Conservation (phyloP, 2,329 filamentous ascomycete genomes). For the Fusarium sp. region DNA sequence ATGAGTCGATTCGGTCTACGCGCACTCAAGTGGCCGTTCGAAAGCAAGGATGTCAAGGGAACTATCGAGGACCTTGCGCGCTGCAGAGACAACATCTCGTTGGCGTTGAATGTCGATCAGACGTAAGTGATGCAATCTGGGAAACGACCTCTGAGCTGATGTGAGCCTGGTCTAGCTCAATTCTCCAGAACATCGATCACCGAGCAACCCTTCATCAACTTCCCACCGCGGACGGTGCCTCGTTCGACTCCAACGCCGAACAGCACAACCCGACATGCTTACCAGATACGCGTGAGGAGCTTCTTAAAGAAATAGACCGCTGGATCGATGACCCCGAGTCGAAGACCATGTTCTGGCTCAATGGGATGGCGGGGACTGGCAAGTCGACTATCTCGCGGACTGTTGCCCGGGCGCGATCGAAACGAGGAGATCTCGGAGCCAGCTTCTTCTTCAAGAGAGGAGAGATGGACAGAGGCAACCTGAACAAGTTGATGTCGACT, state of each 20-base stretch:
- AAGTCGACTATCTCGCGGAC: conserved; percentile 58
- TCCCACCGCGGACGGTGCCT: conserved; percentile 30
- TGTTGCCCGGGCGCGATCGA: conserved; percentile 53
- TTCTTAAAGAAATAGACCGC: conserved; percentile 45
- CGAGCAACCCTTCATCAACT: background rate
- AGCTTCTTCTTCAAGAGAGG: conserved; percentile 62
- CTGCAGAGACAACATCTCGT: background rate
- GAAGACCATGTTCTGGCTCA: conserved; percentile 55
- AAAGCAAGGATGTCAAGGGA: background rate
- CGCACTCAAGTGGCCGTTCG: conserved; percentile 43
- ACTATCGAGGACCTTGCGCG: background rate
- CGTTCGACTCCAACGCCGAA: conserved; percentile 55
- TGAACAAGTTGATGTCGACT: conserved; percentile 56
- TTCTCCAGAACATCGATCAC: background rate
- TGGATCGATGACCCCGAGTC: conserved; percentile 30
- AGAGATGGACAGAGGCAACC: conserved; percentile 54
- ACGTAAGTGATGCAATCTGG: background rate
- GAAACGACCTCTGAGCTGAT: background rate
- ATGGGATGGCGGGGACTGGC: conserved; percentile 57
- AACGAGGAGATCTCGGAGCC: conserved; percentile 43
- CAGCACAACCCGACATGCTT: conserved; percentile 53
- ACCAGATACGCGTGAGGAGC: conserved; percentile 50
- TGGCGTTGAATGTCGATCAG: background rate
- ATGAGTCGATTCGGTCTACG: background rate
- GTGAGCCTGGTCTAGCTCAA: background rate